Percentiles rank a stretch among this genome's conserved stretches.
Conservation (phyloP, 352 stramenopile genomes). For the Phytophthora ramorum region DNA sequence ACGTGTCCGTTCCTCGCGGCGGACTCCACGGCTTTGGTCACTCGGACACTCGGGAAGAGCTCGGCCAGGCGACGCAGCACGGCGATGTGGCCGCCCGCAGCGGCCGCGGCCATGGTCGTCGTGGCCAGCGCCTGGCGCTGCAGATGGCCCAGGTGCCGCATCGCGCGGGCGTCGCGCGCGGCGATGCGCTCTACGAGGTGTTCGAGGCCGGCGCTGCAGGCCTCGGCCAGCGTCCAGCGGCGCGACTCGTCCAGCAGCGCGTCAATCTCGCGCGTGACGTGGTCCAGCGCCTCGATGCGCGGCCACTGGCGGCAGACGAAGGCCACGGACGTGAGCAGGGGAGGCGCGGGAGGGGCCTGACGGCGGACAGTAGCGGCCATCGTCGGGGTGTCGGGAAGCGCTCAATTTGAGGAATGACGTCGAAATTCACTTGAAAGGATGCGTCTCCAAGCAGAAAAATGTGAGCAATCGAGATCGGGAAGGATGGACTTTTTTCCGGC, state of each 20-base stretch:
- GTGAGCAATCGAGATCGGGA: not conserved
- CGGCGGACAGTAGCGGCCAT: conserved; percentile 1
- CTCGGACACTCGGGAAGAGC: conserved; percentile 23
- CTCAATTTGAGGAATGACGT: conserved; percentile 9
- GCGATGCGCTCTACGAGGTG: conserved; percentile 31
- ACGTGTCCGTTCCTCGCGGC: conserved; percentile 38
- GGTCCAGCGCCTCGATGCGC: conserved; percentile 36
- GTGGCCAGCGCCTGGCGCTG: conserved; percentile 33
- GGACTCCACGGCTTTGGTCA: conserved; percentile 44
- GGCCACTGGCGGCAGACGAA: conserved; percentile 25
- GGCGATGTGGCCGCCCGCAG: conserved; percentile 22
- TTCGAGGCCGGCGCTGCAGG: conserved; percentile 13
- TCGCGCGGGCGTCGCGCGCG: not conserved
- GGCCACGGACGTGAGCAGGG: conserved; percentile 25
- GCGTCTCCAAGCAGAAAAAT: conserved; percentile 8
- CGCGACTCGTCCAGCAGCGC: conserved; percentile 35
- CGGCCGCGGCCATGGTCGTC: conserved; percentile 17
- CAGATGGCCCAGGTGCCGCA: conserved; percentile 9
- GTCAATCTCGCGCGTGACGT: conserved; percentile 32
- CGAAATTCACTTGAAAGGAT: too few relatives aligned
- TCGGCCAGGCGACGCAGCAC: conserved; percentile 34
- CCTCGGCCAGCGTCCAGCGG: conserved; percentile 27
- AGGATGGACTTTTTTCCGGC: not conserved
- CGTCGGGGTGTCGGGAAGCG: not conserved
- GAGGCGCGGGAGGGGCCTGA: not conserved